Base-by-base conservation (phyloP, 83 land plant genomes). In the Picea abies region DNA sequence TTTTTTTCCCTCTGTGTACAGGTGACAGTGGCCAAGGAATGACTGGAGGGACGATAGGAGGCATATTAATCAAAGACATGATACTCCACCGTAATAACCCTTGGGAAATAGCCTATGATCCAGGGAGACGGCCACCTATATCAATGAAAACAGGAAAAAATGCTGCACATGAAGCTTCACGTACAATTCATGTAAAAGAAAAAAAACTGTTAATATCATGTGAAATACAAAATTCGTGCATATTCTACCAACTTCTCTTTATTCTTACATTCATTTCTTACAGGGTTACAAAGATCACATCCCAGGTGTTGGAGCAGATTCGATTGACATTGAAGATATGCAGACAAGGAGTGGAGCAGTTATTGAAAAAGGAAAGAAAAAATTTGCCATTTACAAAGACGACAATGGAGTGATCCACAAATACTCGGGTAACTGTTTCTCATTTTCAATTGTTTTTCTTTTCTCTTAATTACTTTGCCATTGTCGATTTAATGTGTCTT, bases 21-120 rank as follows among this genome's bases (percentile, higher is more conserved):
- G 89, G 89, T 37, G 88, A 87, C 44, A 88, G 85, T 83, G 90
- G 90, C 0, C 90, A 86, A 67, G 90, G 85, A 52, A 88, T 88
- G 88, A 88, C 89, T 56, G 83, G 83, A 65, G 83, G 89, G 44
- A 80, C 89, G 10, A 86, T 86, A 29, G 90, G 84, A 32, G 89
- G 89, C 26, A 88, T 88, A 16, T 79, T 88, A 16, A 83, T 88
- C 63, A 88, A 80, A 63, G 90, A 88, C 75, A 25, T 86, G 70
- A 88, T 88, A 60, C 16, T 88, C 26, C 82, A 84, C 22, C 56
- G 41, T 61, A 17, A 79, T 15, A 88, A 88, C 66, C 79, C 89
- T 22, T 88, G 88, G 90, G 89, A 39, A 4, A 79, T 67, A 19
- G 90, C 68, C 12, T 88, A 88, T 79, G 83, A 52, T 26, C 90